Evolutionary conservation across 768 basidiomycete genomes (phyloP).

Genomic region (Lactarius tabidus): DNA sequence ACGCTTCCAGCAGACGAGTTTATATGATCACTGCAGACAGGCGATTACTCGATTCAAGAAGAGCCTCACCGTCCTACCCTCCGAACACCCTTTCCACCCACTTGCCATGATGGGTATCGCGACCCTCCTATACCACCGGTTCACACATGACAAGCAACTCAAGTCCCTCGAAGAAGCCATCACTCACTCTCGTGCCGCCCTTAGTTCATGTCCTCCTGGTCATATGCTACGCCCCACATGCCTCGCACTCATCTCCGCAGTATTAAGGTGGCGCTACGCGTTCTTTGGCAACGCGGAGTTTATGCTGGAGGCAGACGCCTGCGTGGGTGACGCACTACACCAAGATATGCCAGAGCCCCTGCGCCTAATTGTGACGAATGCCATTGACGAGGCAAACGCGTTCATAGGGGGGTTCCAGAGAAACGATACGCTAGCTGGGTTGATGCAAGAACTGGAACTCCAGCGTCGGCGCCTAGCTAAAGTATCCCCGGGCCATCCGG

Average conservation of each 20-base stretch:
- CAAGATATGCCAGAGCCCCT: conserved; percentile 3
- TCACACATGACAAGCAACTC: conserved; percentile 7
- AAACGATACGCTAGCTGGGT: neutral
- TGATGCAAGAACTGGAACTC: neutral
- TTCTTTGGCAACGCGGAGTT: conserved; percentile 10
- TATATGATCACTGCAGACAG: neutral
- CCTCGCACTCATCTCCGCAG: conserved; percentile 7
- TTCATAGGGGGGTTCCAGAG: conserved; percentile 7
- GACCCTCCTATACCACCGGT: neutral
- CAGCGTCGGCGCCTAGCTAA: conserved; percentile 2
- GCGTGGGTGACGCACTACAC: neutral
- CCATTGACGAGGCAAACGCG: neutral
- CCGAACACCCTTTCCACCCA: neutral
- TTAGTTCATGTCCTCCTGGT: conserved; percentile 1
- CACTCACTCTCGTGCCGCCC: neutral
- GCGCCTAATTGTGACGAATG: neutral
- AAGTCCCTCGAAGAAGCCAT: conserved; percentile 8
- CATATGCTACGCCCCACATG: conserved; percentile 3
- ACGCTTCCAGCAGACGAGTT: conserved; percentile 12
- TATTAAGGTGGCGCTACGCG: conserved; percentile 1
- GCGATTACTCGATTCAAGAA: conserved; percentile 4
- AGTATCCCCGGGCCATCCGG: neutral
- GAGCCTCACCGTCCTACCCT: neutral
- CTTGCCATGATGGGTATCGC: neutral
- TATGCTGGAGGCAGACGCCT: conserved; percentile 6